Percentiles rank a stretch among this genome's conserved stretches.
Evolutionary conservation across 768 basidiomycete species (phyloP).

Genomic region (Tubosaeta sp.): DNA sequence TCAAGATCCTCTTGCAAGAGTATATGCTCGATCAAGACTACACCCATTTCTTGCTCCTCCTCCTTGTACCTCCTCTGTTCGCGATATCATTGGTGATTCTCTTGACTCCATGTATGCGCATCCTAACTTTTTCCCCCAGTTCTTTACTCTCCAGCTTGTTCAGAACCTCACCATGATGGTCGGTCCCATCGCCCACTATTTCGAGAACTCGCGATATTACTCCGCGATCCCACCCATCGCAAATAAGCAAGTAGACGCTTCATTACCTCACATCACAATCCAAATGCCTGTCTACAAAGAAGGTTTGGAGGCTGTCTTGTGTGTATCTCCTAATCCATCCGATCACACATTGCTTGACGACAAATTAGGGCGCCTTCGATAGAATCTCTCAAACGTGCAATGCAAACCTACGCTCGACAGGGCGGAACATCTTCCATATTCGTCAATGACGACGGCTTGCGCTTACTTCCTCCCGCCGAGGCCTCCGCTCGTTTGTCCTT

Average conservation of each 20-base stretch:
- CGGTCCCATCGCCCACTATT: conserved; percentile 50
- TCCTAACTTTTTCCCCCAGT: conserved; percentile 18
- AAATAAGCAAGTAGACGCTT: conserved; percentile 41
- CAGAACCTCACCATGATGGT: conserved; percentile 37
- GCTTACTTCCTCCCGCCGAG: conserved; percentile 44
- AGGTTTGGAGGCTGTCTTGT: conserved; percentile 48
- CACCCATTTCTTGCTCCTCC: conserved; percentile 40
- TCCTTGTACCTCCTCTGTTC: conserved; percentile 39
- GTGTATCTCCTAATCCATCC: conserved; percentile 20
- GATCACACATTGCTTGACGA: neutral
- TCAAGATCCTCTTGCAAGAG: conserved; percentile 57
- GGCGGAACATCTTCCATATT: conserved; percentile 59
- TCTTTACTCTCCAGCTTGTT: conserved; percentile 41
- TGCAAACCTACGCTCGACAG: conserved; percentile 62
- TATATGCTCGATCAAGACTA: conserved; percentile 44
- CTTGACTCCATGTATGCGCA: neutral
- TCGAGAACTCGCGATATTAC: conserved; percentile 51
- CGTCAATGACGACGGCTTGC: conserved; percentile 61
- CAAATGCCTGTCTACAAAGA: conserved; percentile 61
- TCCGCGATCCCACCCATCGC: conserved; percentile 41
- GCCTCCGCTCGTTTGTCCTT: conserved; percentile 45
- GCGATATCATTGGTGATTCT: conserved; percentile 42
- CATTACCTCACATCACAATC: conserved; percentile 47
- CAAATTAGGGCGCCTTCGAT: conserved; percentile 40
- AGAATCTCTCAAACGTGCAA: conserved; percentile 54